These are phyloP conservation scores for Calonectria pseudoturangicola DNA, from an alignment of 2,329 filamentous ascomycete genomes.

Conservation along the genomic window DNA sequence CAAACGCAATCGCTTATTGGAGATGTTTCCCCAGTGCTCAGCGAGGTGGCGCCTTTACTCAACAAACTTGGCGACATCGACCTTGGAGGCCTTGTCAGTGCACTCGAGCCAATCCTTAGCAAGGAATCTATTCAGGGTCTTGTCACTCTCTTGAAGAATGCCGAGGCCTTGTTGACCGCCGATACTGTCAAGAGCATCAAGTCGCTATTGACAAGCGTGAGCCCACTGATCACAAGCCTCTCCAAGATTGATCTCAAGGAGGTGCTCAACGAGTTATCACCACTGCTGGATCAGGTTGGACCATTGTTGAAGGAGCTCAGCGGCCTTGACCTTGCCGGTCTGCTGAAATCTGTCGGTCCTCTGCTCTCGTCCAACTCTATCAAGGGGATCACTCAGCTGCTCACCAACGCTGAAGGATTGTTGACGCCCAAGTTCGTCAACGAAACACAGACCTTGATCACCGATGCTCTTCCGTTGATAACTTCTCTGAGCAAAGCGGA, in stretches of 20 bases:
- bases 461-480: constrained; percentile 54
- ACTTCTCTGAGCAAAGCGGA: constrained; percentile 48
- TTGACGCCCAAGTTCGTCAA: constrained; percentile 55
- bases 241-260: constrained; percentile 58
- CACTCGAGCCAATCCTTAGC: constrained; percentile 60
- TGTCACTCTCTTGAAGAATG: constrained; percentile 58
- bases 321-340: constrained; percentile 56
- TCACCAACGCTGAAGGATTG: constrained; percentile 56
- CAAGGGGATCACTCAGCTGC: constrained; percentile 57
- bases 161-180: constrained; percentile 53
- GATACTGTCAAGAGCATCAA: constrained; percentile 49
- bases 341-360: constrained; percentile 54
- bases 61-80: constrained; percentile 59
- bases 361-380: constrained; percentile 55
- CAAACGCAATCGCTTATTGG: constrained; percentile 56
- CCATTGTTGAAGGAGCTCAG: constrained; percentile 59
- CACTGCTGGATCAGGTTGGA: constrained; percentile 57
- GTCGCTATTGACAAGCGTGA: constrained; percentile 12
- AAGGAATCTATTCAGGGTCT: constrained; percentile 58
- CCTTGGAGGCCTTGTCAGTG: constrained; percentile 56
- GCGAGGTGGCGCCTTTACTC: constrained; percentile 15
- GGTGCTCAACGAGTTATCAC: too few relatives aligned
- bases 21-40: constrained; percentile 50
- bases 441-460: constrained; percentile 54
- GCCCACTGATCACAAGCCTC: constrained; percentile 51